Evolutionary conservation across 73 alveolate genomes (phyloP).

Genomic region (Tetrahymena thermophila): DNA sequence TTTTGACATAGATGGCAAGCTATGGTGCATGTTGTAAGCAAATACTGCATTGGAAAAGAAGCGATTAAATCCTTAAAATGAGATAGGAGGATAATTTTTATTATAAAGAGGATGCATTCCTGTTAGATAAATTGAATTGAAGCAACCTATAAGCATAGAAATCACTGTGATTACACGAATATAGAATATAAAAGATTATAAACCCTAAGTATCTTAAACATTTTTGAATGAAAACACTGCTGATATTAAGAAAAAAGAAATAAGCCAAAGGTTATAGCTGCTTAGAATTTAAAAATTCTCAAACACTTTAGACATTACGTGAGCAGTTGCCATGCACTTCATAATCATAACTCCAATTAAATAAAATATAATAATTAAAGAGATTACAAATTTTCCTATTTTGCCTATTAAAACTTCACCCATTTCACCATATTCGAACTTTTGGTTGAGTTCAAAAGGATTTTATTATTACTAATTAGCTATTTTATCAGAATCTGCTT

Average conservation of each 20-base stretch:
- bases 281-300: background rate
- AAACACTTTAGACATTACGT: background rate
- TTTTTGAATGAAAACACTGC: background rate
- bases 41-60: slow-evolving; percentile 26
- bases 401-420: background rate
- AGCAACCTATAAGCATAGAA: background rate
- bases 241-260: background rate
- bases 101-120: background rate
- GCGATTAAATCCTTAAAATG: background rate
- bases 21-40: slow-evolving; percentile 39
- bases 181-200: background rate
- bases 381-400: background rate
- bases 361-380: background rate
- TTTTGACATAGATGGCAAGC: slow-evolving; percentile 36
- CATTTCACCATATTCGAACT: background rate
- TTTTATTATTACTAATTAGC: background rate
- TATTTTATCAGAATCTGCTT: background rate
- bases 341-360: background rate
- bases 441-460: background rate
- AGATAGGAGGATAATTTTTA: background rate
- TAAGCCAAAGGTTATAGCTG: background rate
- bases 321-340: background rate
- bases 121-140: background rate
- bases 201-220: background rate
- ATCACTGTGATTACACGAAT: background rate